These are phyloP conservation scores for Capronia americana DNA, from an alignment of 2,329 filamentous ascomycete genomes.

Conservation along the genomic window DNA sequence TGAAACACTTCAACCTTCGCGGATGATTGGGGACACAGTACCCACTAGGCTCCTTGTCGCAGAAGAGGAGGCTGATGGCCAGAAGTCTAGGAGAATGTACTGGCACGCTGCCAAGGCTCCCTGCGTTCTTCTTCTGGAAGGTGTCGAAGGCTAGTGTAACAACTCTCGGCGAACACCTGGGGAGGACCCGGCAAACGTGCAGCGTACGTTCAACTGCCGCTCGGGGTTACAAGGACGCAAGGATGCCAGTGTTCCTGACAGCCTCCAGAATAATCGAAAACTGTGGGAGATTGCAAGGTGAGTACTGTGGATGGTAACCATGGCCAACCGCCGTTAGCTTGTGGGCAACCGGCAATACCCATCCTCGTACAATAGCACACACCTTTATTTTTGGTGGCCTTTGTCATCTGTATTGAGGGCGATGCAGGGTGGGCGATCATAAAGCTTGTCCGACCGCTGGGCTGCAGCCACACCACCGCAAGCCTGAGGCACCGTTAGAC, in stretches of 20 bases:
- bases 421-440: slow-evolving; percentile 26
- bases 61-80: not conserved
- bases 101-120: not conserved
- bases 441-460: slow-evolving; percentile 9
- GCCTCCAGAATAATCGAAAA: slow-evolving; percentile 2
- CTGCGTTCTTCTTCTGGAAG: not conserved
- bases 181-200: not conserved
- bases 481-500: slow-evolving; percentile 6
- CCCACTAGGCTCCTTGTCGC: not conserved
- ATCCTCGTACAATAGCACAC: not conserved
- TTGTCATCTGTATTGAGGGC: slow-evolving; percentile 24
- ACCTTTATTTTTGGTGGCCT: slow-evolving; percentile 29
- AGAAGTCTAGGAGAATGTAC: not conserved
- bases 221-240: not conserved
- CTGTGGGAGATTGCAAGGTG: slow-evolving; percentile 2
- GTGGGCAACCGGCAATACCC: not conserved
- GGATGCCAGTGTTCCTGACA: not conserved
- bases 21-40: not conserved
- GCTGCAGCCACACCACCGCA: not conserved
- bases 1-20: not conserved
- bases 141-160: not conserved
- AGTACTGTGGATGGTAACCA: slow-evolving; percentile 1
- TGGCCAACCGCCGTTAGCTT: not conserved
- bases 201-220: not conserved
- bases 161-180: not conserved